Evolutionary conservation across 257 asterid species (phyloP), one percentile per base, ranked within the genome.

Genomic region (Forsythia viridissima): DNA sequence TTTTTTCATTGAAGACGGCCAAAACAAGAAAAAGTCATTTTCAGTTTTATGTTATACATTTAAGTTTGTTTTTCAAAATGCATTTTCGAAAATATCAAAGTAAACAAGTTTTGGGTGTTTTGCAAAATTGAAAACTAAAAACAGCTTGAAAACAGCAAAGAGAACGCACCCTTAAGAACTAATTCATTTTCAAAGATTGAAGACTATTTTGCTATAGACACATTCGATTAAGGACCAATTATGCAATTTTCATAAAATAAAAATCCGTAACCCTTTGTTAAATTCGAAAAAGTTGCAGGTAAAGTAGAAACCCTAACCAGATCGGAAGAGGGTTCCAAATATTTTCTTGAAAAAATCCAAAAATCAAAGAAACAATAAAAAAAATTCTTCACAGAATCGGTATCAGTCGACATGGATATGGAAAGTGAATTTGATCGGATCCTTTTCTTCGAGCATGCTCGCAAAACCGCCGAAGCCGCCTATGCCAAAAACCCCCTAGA

Each of bases 401-500:
- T 5, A 42, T 34, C 46, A 74, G 77, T 74, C 9, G 77, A 8
- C 69, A 74, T 74, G 69, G 77, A 74, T 38, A 44, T 46, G 63
- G 40, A 72, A 51, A 74, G 34, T 40, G 77, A 74, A 6, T 52
- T 74, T 4, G 77, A 74, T 74, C 69, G 77, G 39, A 61, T 74
- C 48, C 16, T 74, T 6, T 52, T 74, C 77, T 74, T 74, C 69
- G 77, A 74, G 48, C 77, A 74, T 34, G 69, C 77, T 36, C 77
- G 77, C 70, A 74, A 74, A 74, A 34, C 77, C 12, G 77, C 77
- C n/a, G 77, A 74, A 51, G 44, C 69, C 16, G 18, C 77, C 68
- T 74, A 74, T 55, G 77, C 77, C 30, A 74, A 74, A 51, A 52
- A 74, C 69, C 77, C 77, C 44, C 4, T 52, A 4, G 77, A 74